These are phyloP conservation scores for Chenopodium suecicum DNA, from an alignment of 148 eudicot species.

Conservation along the genomic window DNA sequence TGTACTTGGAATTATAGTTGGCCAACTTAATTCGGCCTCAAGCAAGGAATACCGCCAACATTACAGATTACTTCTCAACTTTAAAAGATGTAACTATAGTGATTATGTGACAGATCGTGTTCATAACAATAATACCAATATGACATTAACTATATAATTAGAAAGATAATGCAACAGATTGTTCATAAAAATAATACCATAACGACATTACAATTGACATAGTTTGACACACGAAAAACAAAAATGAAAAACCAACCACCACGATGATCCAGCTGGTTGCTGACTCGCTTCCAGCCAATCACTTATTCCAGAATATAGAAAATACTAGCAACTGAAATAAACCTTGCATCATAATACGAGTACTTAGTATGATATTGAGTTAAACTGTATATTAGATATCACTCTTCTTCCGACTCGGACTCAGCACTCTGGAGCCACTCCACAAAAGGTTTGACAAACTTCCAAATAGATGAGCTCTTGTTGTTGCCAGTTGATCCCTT, in stretches of 20 bases:
- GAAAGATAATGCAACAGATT: not conserved
- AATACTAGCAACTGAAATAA: not conserved
- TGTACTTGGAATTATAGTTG: no score
- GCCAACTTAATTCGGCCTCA: no score
- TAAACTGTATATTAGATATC: not conserved
- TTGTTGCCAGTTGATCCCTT: constrained; percentile 51
- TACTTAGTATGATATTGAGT: not conserved
- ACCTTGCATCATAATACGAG: not conserved
- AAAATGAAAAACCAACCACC: not conserved
- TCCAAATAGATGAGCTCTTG: constrained; percentile 55
- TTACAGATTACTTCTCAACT: no score
- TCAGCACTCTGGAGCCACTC: constrained; percentile 95
- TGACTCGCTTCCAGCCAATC: not conserved
- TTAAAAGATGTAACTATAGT: no score
- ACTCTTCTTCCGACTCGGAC: constrained; percentile 66
- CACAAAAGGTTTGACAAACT: constrained; percentile 67
- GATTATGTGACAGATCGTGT: no score
- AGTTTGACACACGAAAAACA: not conserved
- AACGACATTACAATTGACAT: no score
- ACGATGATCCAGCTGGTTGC: not conserved
- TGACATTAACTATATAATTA: no score
- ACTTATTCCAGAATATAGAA: not conserved
- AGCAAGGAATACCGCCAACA: no score
- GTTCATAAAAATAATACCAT: not conserved
- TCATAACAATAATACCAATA: no score